A percentile compares a stretch with the other conserved stretches of the same genome.
These are phyloP conservation scores for Phlyctochytrium arcticum DNA, from an alignment of 192 early-diverging fungal genomes.

Conservation along the genomic window DNA sequence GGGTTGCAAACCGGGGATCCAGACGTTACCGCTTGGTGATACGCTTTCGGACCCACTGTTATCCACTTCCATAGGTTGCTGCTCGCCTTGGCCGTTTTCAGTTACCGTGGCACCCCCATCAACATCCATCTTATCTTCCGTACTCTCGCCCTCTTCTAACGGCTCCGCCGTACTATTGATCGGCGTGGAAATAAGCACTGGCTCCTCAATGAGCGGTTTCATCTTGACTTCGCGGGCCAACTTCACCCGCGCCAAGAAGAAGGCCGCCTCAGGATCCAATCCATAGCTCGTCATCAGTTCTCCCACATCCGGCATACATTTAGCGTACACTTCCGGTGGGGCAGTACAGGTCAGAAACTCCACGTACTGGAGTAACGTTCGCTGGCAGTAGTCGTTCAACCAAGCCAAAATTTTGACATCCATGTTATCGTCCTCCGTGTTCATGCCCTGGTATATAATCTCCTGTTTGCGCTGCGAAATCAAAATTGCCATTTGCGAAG, in stretches of 20 bases:
- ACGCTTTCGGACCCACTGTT: too few relatives aligned
- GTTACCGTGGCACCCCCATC: too few relatives aligned
- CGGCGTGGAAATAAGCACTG: too few relatives aligned
- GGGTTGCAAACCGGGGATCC: slow-evolving; percentile 32
- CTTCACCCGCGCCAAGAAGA: slow-evolving; percentile 61
- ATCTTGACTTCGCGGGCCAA: slow-evolving; percentile 39
- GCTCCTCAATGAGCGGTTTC: too few relatives aligned
- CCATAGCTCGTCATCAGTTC: slow-evolving; percentile 50
- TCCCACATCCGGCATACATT: slow-evolving; percentile 41
- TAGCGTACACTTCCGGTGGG: slow-evolving; percentile 44
- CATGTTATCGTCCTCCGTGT: slow-evolving; percentile 14
- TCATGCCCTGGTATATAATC: slow-evolving; percentile 32
- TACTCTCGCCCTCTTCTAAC: too few relatives aligned
- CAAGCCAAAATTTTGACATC: slow-evolving; percentile 59
- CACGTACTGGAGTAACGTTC: slow-evolving; percentile 57
- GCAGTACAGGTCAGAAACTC: slow-evolving; percentile 58
- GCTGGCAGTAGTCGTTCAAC: slow-evolving; percentile 57
- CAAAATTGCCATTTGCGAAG: slow-evolving; percentile 49
- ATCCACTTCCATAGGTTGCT: too few relatives aligned
- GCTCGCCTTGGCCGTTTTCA: too few relatives aligned
- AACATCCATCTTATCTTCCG: too few relatives aligned
- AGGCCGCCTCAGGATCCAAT: slow-evolving; percentile 59
- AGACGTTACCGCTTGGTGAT: too few relatives aligned
- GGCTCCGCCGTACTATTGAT: too few relatives aligned
- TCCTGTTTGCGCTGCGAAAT: slow-evolving; percentile 59